A percentile compares a stretch with the other conserved stretches of the same genome.
phyloP scores from a whole-genome alignment of 2,329 filamentous ascomycete species.

The Aspergillus caelatus region DNA sequence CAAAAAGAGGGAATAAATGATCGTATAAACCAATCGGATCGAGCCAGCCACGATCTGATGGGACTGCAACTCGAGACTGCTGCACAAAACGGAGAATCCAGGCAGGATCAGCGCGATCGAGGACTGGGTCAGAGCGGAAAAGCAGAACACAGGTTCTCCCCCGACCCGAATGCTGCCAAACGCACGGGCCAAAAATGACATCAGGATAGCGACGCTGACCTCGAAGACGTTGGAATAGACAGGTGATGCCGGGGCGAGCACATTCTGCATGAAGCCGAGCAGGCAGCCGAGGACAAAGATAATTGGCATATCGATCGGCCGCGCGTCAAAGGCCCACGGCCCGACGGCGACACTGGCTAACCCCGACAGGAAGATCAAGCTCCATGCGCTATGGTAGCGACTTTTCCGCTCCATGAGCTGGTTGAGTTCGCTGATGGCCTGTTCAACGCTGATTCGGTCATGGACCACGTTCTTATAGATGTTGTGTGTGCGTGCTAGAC shows the following conservation, averaged over 20 bases:
- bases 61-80: slow-evolving; percentile 66
- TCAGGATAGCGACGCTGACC: slow-evolving; percentile 60
- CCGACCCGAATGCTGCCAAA: slow-evolving; percentile 63
- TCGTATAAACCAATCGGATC: slow-evolving; percentile 48
- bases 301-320: slow-evolving; percentile 57
- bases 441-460: slow-evolving; percentile 43
- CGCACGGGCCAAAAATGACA: slow-evolving; percentile 67
- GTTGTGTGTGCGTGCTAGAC: slow-evolving; percentile 44
- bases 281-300: slow-evolving; percentile 71
- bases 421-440: slow-evolving; percentile 42
- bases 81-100: slow-evolving; percentile 63
- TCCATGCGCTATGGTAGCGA: slow-evolving; percentile 54
- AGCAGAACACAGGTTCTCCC: slow-evolving; percentile 60
- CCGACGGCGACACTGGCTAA: slow-evolving; percentile 74
- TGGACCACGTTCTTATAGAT: slow-evolving; percentile 50
- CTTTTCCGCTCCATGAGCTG: slow-evolving; percentile 59
- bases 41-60: slow-evolving; percentile 69
- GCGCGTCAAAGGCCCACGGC: slow-evolving; percentile 75
- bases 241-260: slow-evolving; percentile 73
- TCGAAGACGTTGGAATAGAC: slow-evolving; percentile 51
- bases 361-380: slow-evolving; percentile 68
- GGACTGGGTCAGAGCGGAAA: slow-evolving; percentile 49
- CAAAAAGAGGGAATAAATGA: slow-evolving; percentile 71
- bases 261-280: slow-evolving; percentile 72
- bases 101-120: slow-evolving; percentile 72